These are phyloP conservation scores for Leccinum broughii DNA, from an alignment of 768 basidiomycete genomes.

Conservation along the genomic window DNA sequence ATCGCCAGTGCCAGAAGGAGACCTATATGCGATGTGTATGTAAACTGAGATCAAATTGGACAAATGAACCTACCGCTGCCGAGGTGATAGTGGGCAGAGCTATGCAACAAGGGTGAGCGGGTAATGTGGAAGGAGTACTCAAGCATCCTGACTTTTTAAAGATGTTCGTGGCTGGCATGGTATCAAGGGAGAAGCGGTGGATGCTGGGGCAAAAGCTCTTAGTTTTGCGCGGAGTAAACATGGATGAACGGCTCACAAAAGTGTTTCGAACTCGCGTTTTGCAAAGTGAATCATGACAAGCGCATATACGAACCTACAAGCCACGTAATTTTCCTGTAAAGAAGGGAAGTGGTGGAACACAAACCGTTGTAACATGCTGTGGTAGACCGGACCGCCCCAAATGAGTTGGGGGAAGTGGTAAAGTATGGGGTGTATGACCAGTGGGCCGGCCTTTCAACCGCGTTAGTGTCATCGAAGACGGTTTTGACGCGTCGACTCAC, in stretches of 20 bases:
- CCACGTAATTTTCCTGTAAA: constrained; percentile 1
- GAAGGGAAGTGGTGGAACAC: constrained; percentile 10
- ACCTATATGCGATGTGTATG: constrained; percentile 39
- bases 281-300: constrained; percentile 85
- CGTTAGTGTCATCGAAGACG: constrained; percentile 3
- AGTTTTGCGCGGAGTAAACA: not conserved
- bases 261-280: constrained; percentile 91
- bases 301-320: constrained; percentile 60
- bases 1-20: constrained; percentile 75
- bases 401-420: constrained; percentile 70
- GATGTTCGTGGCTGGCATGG: constrained; percentile 85
- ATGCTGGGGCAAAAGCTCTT: constrained; percentile 48
- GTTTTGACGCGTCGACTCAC: constrained; percentile 47
- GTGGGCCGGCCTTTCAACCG: constrained; percentile 68
- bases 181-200: constrained; percentile 93
- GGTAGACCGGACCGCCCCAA: constrained; percentile 69
- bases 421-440: constrained; percentile 85
- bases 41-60: not conserved
- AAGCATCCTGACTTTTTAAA: constrained; percentile 78
- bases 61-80: constrained; percentile 51
- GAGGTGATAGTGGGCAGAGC: constrained; percentile 88
- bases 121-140: not conserved
- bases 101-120: constrained; percentile 33
- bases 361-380: constrained; percentile 78
- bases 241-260: constrained; percentile 60